Conservation (phyloP, 129 eudicot species). For the Mikania micrantha region DNA sequence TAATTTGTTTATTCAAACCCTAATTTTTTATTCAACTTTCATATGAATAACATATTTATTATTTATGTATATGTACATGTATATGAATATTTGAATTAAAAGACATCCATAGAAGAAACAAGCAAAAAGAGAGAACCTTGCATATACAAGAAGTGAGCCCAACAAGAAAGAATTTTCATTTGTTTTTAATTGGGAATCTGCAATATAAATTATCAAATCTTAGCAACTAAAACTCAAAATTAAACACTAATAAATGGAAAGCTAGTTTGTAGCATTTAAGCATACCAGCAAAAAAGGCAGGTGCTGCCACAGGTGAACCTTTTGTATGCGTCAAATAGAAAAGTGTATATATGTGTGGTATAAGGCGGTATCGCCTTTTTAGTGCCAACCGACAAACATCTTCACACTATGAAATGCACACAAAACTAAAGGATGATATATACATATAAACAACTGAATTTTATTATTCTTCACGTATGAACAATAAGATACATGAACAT, state of each 20-base stretch:
- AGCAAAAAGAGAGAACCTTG: conserved; percentile 42
- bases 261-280: neutral
- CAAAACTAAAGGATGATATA: neutral
- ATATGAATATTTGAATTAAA: too few species aligned
- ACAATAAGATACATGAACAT: too few species aligned
- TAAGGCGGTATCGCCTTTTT: conserved; percentile 80
- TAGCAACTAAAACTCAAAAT: neutral
- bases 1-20: too few species aligned
- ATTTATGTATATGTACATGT: neutral
- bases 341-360: conserved; percentile 87
- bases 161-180: conserved; percentile 68
- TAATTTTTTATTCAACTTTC: too few species aligned
- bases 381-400: conserved; percentile 88
- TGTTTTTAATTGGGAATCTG: conserved; percentile 61
- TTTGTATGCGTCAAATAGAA: conserved; percentile 80
- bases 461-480: too few species aligned
- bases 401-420: conserved; percentile 54
- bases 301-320: conserved; percentile 87
- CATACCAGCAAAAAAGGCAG: conserved; percentile 76
- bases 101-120: too few species aligned
- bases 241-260: neutral
- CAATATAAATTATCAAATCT: conserved; percentile 11
- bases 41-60: too few species aligned
- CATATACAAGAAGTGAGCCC: conserved; percentile 83
- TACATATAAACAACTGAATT: too few species aligned